Conservation (phyloP, 805 yeast genomes). For the Yamadazyma sp. region DNA sequence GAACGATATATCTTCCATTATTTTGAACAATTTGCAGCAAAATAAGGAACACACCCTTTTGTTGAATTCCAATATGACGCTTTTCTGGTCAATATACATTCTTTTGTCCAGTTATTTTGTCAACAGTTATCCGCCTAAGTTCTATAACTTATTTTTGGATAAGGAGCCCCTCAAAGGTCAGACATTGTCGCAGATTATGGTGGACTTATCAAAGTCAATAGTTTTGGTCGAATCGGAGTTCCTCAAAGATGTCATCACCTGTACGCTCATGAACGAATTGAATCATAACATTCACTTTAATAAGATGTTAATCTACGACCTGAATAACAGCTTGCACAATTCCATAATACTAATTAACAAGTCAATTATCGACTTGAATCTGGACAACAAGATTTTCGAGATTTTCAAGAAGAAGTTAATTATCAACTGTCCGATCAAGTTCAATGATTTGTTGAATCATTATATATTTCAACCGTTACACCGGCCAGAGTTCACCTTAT, state of each 20-base stretch:
- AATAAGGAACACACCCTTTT: constrained; percentile 24
- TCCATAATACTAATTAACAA: constrained; percentile 54
- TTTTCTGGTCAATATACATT: constrained; percentile 51
- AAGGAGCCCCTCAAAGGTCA: constrained; percentile 14
- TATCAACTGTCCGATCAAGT: constrained; percentile 50
- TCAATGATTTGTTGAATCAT: constrained; percentile 49
- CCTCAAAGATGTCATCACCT: constrained; percentile 25
- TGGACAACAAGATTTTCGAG: constrained; percentile 27
- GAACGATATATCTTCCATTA: constrained; percentile 46
- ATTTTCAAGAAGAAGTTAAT: constrained; percentile 49
- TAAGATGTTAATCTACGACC: constrained; percentile 27
- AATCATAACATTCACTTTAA: constrained; percentile 22
- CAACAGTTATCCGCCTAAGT: constrained; percentile 40
- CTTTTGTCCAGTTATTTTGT: constrained; percentile 45
- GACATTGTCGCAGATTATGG: constrained; percentile 20
- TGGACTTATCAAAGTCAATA: constrained; percentile 25
- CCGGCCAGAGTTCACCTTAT: constrained; percentile 44
- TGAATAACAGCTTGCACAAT: constrained; percentile 49
- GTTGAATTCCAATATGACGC: constrained; percentile 23
- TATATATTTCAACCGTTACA: constrained; percentile 36
- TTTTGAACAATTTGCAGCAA: constrained; percentile 34
- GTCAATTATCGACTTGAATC: constrained; percentile 12
- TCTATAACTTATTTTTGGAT: constrained; percentile 22
- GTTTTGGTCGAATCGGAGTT: constrained; percentile 22
- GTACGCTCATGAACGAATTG: constrained; percentile 37